A percentile compares a stretch with the other conserved stretches of the same genome.
Conservation (phyloP, 2,329 filamentous ascomycete genomes). For the Chrysoporthe cubensis region DNA sequence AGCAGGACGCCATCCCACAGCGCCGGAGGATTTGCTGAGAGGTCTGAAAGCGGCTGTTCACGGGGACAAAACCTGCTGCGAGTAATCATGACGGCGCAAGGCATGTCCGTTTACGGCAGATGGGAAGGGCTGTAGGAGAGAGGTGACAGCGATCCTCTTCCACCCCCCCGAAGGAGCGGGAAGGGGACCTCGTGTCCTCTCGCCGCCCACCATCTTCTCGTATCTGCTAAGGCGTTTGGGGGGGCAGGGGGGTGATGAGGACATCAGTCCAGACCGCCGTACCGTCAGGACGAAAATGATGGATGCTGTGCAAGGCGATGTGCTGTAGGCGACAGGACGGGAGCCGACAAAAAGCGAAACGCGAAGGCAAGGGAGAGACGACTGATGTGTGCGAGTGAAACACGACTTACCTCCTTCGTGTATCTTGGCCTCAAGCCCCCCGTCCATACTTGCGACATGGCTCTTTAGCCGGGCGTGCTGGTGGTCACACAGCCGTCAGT, state of each 20-base stretch:
- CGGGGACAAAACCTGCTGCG: slow-evolving; percentile 38
- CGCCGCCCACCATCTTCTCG: slow-evolving; percentile 19
- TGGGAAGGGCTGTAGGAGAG: slow-evolving; percentile 27
- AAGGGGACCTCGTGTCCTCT: slow-evolving; percentile 16
- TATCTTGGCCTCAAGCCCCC: slow-evolving; percentile 86
- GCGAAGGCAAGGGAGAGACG: slow-evolving; percentile 4
- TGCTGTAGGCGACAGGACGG: slow-evolving; percentile 17
- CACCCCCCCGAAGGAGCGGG: slow-evolving; percentile 6
- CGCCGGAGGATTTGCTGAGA: background rate
- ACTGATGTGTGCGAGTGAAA: slow-evolving; percentile 10
- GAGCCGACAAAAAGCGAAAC: slow-evolving; percentile 38
- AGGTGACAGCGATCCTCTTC: slow-evolving; percentile 28
- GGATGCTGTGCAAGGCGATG: slow-evolving; percentile 23
- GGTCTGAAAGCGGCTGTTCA: slow-evolving; percentile 24
- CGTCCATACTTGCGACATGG: slow-evolving; percentile 83
- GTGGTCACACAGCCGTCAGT: slow-evolving; percentile 28
- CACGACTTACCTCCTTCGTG: slow-evolving; percentile 83
- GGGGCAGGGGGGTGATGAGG: background rate
- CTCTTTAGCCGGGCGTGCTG: slow-evolving; percentile 92
- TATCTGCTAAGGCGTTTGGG: slow-evolving; percentile 18
- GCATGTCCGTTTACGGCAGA: slow-evolving; percentile 32
- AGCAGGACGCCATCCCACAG: background rate
- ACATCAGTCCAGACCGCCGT: slow-evolving; percentile 4
- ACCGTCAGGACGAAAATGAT: slow-evolving; percentile 7
- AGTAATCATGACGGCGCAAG: slow-evolving; percentile 45